Base-by-base conservation (phyloP, 495 filamentous ascomycete genomes). In the Entonaema liquescens region DNA sequence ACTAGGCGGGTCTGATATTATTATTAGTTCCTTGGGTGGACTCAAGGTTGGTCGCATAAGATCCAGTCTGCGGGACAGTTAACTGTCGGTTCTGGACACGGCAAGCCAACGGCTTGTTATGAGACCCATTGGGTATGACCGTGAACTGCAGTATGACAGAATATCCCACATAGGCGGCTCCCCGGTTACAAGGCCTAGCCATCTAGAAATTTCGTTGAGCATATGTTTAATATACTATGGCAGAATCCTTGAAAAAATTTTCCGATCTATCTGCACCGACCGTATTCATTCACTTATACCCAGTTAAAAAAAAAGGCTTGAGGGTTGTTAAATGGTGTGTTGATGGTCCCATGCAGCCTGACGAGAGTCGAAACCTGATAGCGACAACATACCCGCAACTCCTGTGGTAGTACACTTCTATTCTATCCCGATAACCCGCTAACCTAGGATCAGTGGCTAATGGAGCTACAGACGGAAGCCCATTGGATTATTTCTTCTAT, bases 111-210 rank as follows among this genome's bases (percentile, higher is more conserved):
- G 47, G 59, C 63, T 53, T n/a, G 59, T 28, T 52, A 67, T 63
- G 55, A 58, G 25, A 60, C 47, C 54, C 63, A 72, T 57, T 61
- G 23, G 57, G 23, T 68, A 59, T 31, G 49, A 52, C 49, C 25
- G 35, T 28, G 19, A 60, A 72, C 69, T 72, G 69, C 69, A 64
- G 55, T 57, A 68, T 72, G 64, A 61, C 56, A 63, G 59, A 72
- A 35, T 47, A 62, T 68, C 55, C 70, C 60, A 72, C 70, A 65
- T 54, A 56, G 60, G 55, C 65, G 70, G 70, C 65, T 68, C 70
- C 13, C 35, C n/a, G 31, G 47, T 26, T 26, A 31, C 13, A 53
- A 13, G 49, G 49, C 25, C 57, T 25, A 23, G 35, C n/a, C 54
- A 60, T 63, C 68, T 71, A 71, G 50, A 62, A 57, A 28, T n/a